These are phyloP conservation scores for Golubevia pallescens DNA, from an alignment of 1,284 basidiomycete species.

Conservation along the genomic window DNA sequence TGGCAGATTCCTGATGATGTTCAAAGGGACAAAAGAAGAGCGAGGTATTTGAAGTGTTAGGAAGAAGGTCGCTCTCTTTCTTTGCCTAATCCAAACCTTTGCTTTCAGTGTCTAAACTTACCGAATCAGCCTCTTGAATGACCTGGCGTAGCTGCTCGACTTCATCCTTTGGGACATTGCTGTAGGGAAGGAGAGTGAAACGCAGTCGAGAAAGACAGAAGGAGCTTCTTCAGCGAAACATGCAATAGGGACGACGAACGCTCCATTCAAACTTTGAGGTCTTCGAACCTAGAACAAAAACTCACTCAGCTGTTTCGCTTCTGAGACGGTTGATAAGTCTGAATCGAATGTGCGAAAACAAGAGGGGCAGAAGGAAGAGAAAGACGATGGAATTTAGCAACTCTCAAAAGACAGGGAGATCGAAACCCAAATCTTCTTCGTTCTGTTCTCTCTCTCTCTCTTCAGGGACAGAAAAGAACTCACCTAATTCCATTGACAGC, in stretches of 20 bases:
- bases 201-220: too few species aligned
- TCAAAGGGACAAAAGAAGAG: background rate
- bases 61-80: background rate
- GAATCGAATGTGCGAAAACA: background rate
- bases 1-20: slow-evolving; percentile 11
- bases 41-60: background rate
- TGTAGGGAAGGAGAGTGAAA: too few species aligned
- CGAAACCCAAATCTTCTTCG: too few species aligned
- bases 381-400: background rate
- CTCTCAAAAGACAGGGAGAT: background rate
- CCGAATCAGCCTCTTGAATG: slow-evolving; percentile 8
- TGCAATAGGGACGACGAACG: too few species aligned
- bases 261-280: too few species aligned
- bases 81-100: background rate
- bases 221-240: too few species aligned
- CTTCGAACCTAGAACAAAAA: too few species aligned
- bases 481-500: slow-evolving; percentile 57
- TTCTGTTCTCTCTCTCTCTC: too few species aligned
- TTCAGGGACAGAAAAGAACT: background rate
- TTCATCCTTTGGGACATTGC: slow-evolving; percentile 14
- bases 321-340: slow-evolving; percentile 22
- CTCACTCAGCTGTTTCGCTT: slow-evolving; percentile 8
- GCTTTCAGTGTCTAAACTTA: background rate
- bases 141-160: slow-evolving; percentile 11
- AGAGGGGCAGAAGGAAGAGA: background rate